Evolutionary conservation across 805 yeast genomes (phyloP), one percentile per base, ranked within the genome.

Genomic region (Sungouiozyma intestinalis): DNA sequence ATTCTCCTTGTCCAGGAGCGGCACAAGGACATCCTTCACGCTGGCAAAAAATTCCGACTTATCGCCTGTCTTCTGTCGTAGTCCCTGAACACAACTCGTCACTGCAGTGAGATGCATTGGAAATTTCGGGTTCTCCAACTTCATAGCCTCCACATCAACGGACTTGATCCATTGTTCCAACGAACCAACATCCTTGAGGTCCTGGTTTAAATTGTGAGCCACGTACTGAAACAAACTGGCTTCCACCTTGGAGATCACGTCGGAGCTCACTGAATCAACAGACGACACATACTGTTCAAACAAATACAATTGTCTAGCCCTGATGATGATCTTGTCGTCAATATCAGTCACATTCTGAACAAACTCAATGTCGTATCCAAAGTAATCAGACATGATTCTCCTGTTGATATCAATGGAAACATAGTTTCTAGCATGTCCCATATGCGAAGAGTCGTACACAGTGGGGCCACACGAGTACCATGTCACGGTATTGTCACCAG

Each of bases 401-500:
- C 98, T 78, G 60, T 87, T 84, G 58, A 92, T 86, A 62, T 92
- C 98, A 41, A 84, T 85, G 8, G 95, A 77, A 39, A 92, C 97
- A 57, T 92, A 92, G 65, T 92, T 92, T 63, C 98, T 73, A 13
- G 98, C 98, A 62, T 92, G 98, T 17, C 98, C 98, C 97, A 92
- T 87, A 59, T 92, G 98, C 40, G 88, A 77, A 29, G 92, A 78
- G 64, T 92, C 95, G 58, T 92, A 92, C 14, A 92, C 98, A 0
- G 98, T 92, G 11, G 98, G 98, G 4, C 98, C 98, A 73, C 98
- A 92, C 44, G 87, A 84, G 67, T 92, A 92, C 98, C 98, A 92
- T 1, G 87, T 74, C 39, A 92, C 83, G 45, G 73, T 74, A 46
- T 75, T 74, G 31, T 57, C 58, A 2, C 75, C 74, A 20, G 68